These are phyloP conservation scores for Termitomyces sp. DNA, from an alignment of 768 basidiomycete species.

Conservation along the genomic window DNA sequence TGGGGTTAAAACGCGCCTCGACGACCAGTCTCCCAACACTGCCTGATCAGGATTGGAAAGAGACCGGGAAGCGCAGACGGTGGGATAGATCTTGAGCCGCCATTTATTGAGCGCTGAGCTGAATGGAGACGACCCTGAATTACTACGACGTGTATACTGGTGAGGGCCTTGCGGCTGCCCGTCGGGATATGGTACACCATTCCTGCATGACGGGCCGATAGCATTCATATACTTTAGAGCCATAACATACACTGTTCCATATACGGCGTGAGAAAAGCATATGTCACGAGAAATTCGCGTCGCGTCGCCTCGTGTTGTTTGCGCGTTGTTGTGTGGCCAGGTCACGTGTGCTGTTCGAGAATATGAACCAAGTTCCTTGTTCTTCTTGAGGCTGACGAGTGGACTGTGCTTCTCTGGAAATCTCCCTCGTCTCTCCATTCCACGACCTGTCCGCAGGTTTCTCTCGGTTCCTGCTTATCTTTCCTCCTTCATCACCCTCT, in stretches of 20 bases:
- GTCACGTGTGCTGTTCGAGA: conserved; percentile 30
- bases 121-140: neutral
- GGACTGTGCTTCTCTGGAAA: conserved; percentile 18
- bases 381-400: conserved; percentile 34
- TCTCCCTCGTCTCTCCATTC: conserved; percentile 17
- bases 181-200: neutral
- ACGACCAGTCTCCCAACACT: conserved; percentile 15
- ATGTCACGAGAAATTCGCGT: conserved; percentile 22
- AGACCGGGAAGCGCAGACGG: conserved; percentile 33
- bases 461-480: conserved; percentile 19
- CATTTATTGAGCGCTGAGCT: neutral
- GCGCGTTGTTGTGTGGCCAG: conserved; percentile 19
- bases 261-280: conserved; percentile 7
- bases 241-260: neutral
- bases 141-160: neutral
- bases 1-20: conserved; percentile 38
- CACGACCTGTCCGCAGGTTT: conserved; percentile 16
- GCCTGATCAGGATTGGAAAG: conserved; percentile 31
- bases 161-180: neutral
- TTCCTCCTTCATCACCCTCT: conserved; percentile 19
- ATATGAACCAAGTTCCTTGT: conserved; percentile 22
- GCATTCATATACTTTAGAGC: neutral
- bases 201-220: neutral
- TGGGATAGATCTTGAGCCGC: conserved; percentile 26
- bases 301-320: conserved; percentile 30